Base-by-base conservation (phyloP, 192 early-diverging fungal species). In the Coemansia sp. region DNA sequence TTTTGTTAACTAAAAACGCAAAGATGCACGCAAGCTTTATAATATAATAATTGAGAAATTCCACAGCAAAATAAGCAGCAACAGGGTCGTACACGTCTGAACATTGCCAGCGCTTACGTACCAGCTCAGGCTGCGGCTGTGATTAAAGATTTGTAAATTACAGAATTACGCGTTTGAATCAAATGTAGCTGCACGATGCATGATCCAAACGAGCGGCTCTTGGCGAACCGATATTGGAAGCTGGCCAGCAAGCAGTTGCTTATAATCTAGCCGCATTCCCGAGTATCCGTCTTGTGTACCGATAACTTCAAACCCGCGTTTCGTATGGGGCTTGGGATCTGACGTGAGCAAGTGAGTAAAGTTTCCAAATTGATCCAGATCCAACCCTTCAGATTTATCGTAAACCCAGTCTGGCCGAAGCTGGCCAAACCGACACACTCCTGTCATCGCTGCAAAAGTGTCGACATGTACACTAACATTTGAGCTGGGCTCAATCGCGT, bases 391-490 rank as follows among this genome's bases (percentile, higher is more conserved):
- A 25, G 85, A 74, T 66, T 91, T 93, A 68, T 75, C 84, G 55
- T 93, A 93, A 11, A 57, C 46, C 90, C 90, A 92, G 34, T 72
- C 71, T 14, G 70, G 8, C 1, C 71, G 48, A 21, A 57, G 19
- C 84, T 89, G 78, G 0, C 89, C 90, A 62, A 95, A 97, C 36
- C 89, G 85, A 17, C 90, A 85, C 15, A 85, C 89, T 34, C 93
- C 94, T 26, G 90, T 93, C 85, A 94, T 93, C 12, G 91, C 91
- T 0, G 89, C 79, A 55, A 71, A 81, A 11, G 76, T 79, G 66
- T 93, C 94, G 49, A 95, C 84, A 68, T 96, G 94, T 3, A 81
- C 78, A 9, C 25, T 31, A 19, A 57, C 78, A 14, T 58, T 38
- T 8, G 64, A 31, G 28, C 74, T 65, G 1, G 38, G 31, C 19